A percentile compares a stretch with the other conserved stretches of the same genome.
phyloP scores from a whole-genome alignment of 306 rosid species.

The Datisca glomerata region DNA sequence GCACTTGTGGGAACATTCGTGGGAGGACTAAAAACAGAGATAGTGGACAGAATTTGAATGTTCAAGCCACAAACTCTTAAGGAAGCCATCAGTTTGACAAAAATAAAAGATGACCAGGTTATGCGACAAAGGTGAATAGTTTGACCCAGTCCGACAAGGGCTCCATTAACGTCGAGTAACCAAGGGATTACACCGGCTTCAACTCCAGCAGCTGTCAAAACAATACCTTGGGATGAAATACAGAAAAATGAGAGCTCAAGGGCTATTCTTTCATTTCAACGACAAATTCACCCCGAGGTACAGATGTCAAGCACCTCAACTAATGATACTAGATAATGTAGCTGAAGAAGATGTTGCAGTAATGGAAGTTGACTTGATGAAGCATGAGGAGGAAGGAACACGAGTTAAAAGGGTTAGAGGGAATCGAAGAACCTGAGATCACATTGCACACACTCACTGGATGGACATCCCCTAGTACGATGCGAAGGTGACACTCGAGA shows the following conservation, averaged over 20 bases:
- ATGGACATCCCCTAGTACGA: too few species aligned
- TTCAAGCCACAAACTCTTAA: not conserved
- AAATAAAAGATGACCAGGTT: not conserved
- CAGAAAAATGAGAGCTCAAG: not conserved
- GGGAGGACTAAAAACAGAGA: not conserved
- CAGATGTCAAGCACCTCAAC: not conserved
- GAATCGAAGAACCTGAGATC: too few species aligned
- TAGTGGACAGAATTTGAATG: not conserved
- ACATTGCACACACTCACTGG: too few species aligned
- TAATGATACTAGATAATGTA: not conserved
- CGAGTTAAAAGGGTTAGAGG: too few species aligned
- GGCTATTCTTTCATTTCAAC: not conserved
- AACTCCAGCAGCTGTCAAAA: not conserved
- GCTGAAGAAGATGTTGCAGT: too few species aligned
- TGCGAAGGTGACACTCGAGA: too few species aligned
- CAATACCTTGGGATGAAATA: not conserved
- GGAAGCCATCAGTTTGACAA: too few species aligned
- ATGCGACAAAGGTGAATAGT: not conserved
- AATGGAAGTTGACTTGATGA: too few species aligned
- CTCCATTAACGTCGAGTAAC: too few species aligned
- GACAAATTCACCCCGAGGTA: not conserved
- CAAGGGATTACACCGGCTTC: not conserved
- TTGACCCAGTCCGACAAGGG: too few species aligned
- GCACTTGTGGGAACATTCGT: constrained; percentile 1
- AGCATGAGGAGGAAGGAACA: too few species aligned